Evolutionary conservation across 768 basidiomycete genomes (phyloP).

Genomic region (Calvatia gigantea): DNA sequence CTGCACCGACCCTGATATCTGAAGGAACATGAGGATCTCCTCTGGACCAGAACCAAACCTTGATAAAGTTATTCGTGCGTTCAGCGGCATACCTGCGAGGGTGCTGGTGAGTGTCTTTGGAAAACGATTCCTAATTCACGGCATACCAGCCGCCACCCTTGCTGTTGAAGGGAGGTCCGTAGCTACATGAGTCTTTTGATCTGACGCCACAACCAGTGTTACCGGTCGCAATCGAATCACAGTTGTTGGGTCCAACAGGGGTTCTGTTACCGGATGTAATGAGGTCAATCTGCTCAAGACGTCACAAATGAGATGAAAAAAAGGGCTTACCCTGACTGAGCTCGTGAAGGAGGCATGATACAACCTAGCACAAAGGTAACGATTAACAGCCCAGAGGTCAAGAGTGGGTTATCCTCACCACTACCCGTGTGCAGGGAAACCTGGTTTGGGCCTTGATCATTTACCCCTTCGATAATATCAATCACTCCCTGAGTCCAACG

Average conservation of each 20-base stretch:
- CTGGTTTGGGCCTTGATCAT: conserved; percentile 48
- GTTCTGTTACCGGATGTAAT: conserved; percentile 20
- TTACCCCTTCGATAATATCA: conserved; percentile 57
- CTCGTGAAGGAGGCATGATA: conserved; percentile 37
- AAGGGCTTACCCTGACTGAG: conserved; percentile 36
- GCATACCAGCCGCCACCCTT: conserved; percentile 57
- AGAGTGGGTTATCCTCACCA: conserved; percentile 24
- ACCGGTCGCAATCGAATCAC: conserved; percentile 38
- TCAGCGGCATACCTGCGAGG: conserved; percentile 49
- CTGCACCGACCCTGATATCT: conserved; percentile 32
- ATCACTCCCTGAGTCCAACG: conserved; percentile 38
- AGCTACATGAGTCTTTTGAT: conserved; percentile 33
- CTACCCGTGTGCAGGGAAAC: conserved; percentile 54
- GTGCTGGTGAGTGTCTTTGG: conserved; percentile 7
- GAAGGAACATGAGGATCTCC: conserved; percentile 33
- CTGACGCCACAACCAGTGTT: conserved; percentile 53
- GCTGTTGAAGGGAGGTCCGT: conserved; percentile 50
- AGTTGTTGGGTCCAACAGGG: conserved; percentile 35
- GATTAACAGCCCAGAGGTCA: not conserved
- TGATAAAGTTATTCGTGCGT: conserved; percentile 44
- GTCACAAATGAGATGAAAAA: not conserved
- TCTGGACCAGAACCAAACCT: conserved; percentile 63
- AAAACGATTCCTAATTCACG: conserved; percentile 3
- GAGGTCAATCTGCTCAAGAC: not conserved
- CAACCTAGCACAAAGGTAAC: conserved; percentile 28